Base-by-base conservation (phyloP, 1,284 basidiomycete genomes). In the Neonothopanus nambi region DNA sequence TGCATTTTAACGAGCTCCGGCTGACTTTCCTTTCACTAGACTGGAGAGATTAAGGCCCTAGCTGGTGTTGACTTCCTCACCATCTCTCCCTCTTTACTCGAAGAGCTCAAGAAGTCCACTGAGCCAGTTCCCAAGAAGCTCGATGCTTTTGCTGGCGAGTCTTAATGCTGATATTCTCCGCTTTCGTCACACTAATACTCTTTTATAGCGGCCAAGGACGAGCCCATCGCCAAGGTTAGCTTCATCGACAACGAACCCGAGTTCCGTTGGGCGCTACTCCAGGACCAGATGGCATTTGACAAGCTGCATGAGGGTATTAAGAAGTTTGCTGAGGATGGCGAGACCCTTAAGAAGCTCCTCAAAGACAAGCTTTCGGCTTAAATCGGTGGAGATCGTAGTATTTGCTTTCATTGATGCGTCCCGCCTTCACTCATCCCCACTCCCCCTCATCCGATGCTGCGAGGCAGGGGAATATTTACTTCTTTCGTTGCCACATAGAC, bases 61-160 rank as follows among this genome's bases (percentile, higher is more conserved):
- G 95, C 95, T 58, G 96, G 96, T 65, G 91, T 95, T 62, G 96
- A 98, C 78, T 97, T 91, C 85, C 80, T 98, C 61, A 98, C 96
- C 67, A 98, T 98, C 68, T 79, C 95, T 15, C 96, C 96, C 59
- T 69, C 83, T 54, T 83, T 98, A 46, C 89, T 98, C 61, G 93
- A 98, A 70, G 86, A 98, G 77, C 89, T 98, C 70, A 89, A 91
- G 79, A 87, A 87, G 65, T 91, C 89, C 37, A 80, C 77, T 52
- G 85, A 81, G 1, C 75, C 78, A 51, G 87, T 99, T 54, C 89
- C 92, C 66, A 89, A 90, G 82, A 91, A 87, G 77, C 88, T 99
- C 59, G 84, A 90, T 60, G 74, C 89, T 26, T 68, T 75, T 39
- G 72, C 79, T 43, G 88, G 89, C 84, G 74, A 60, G 84, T 73